Conservation (phyloP, 257 asterid species). For the Nicotiana noctiflora region DNA sequence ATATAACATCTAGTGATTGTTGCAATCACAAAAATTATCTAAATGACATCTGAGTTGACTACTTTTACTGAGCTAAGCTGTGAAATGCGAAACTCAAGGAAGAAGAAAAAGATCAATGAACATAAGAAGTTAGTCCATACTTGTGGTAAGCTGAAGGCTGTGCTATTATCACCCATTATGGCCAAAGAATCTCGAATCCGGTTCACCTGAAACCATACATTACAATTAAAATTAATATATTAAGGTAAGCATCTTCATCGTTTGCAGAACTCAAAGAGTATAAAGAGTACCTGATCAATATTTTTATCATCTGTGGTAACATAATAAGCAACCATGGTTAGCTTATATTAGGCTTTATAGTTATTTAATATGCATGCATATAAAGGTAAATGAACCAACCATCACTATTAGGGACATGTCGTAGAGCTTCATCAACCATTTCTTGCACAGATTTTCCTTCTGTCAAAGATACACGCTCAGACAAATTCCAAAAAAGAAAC, state of each 20-base stretch:
- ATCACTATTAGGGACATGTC: slow-evolving; percentile 65
- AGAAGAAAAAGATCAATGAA: not conserved
- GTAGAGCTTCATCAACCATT: slow-evolving; percentile 94
- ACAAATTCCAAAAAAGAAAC: slow-evolving; percentile 4
- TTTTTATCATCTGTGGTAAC: slow-evolving; percentile 69
- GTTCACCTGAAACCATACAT: slow-evolving; percentile 58
- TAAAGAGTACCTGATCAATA: slow-evolving; percentile 62
- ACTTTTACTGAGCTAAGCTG: not conserved
- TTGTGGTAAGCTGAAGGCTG: slow-evolving; percentile 99
- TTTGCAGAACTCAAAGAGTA: slow-evolving; percentile 4
- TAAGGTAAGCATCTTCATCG: not conserved
- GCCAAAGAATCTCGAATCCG: slow-evolving; percentile 96
- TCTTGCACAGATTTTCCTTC: slow-evolving; percentile 98
- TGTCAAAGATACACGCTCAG: slow-evolving; percentile 18
- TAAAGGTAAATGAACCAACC: slow-evolving; percentile 46
- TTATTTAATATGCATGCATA: not conserved
- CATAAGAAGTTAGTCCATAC: slow-evolving; percentile 27
- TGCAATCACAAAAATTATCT: not conserved
- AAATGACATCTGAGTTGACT: not conserved
- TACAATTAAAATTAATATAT: not conserved
- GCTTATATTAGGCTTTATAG: slow-evolving; percentile 1
- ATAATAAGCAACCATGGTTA: slow-evolving; percentile 22
- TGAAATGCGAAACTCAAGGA: not conserved
- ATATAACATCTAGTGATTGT: not conserved
- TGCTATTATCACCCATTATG: slow-evolving; percentile 94